Base-by-base conservation (phyloP, 169 alveolate genomes). In the Plasmodium vivax region DNA sequence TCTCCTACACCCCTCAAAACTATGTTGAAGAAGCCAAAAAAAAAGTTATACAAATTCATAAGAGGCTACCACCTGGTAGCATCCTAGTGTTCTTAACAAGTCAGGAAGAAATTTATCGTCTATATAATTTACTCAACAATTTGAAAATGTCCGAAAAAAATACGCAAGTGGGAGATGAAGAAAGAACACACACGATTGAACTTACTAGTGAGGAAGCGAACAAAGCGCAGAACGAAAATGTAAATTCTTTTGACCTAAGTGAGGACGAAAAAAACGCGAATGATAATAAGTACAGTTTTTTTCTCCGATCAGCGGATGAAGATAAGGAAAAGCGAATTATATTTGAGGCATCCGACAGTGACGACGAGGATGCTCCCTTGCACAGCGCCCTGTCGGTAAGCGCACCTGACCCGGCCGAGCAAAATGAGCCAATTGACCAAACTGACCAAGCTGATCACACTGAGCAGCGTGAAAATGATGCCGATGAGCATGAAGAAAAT, bases 51-150 rank as follows among this genome's bases (percentile, higher is more conserved):
- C 98, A 98, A 92, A 98, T 98, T 36, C 99, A 98, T 97, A 96
- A 95, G 74, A 97, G 96, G 75, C 96, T 99, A 72, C 99, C 99
- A 10, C 98, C 98, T 58, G 99, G 99, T n/a, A 99, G 99, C 82
- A 98, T 99, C 47, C 96, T 99, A 77, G 99, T 99, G 27, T 99
- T 99, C 97, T 95, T 99, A 68, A 98, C 99, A 23, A 99, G 99
- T 4, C 98, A 99, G 93, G 98, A 97, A 75, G 99, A 99, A 94
- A 98, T 99, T 92, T 93, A 96, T 84, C 97, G 95, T 36, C 96
- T 99, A 47, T 97, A 98, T 72, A 94, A 88, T 79, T 62, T 96
- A 93, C 95, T 99, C 54, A 94, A 96, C 19, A 94, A 96, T 38
- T 92, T 95, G 96, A 96, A 92, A 94, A 96, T 96, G 93, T 95